Evolutionary conservation across 805 yeast species (phyloP).

Genomic region (Nakazawaea molendinolei): DNA sequence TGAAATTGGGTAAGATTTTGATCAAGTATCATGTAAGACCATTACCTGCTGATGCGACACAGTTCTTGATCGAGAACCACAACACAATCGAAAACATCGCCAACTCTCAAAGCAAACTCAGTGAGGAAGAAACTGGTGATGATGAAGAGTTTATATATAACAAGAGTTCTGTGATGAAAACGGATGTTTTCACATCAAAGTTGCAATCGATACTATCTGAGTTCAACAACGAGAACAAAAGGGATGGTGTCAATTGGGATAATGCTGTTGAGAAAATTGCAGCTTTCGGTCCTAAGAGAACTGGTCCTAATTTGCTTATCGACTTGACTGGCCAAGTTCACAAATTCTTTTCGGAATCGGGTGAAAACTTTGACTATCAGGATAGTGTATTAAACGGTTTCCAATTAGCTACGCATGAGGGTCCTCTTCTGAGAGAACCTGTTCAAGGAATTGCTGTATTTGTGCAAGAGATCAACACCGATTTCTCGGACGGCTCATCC

Average conservation of each 20-base stretch:
- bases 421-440: slow-evolving; percentile 86
- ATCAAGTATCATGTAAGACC: slow-evolving; percentile 43
- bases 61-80: slow-evolving; percentile 43
- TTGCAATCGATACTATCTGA: slow-evolving; percentile 25
- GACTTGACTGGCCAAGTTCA: slow-evolving; percentile 37
- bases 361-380: slow-evolving; percentile 35
- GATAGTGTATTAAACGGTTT: slow-evolving; percentile 75
- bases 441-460: slow-evolving; percentile 72
- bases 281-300: slow-evolving; percentile 70
- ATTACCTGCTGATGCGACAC: slow-evolving; percentile 42
- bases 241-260: slow-evolving; percentile 24
- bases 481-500: slow-evolving; percentile 19
- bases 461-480: slow-evolving; percentile 31
- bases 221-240: slow-evolving; percentile 15
- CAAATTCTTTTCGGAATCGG: slow-evolving; percentile 24
- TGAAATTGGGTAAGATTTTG: slow-evolving; percentile 43
- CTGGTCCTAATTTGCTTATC: slow-evolving; percentile 69
- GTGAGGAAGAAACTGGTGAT: slow-evolving; percentile 43
- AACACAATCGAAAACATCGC: slow-evolving; percentile 33
- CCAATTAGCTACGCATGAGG: slow-evolving; percentile 73
- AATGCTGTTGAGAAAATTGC: slow-evolving; percentile 36
- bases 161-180: slow-evolving; percentile 17
- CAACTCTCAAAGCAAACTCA: slow-evolving; percentile 35
- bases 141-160: slow-evolving; percentile 13
- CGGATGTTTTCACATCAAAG: slow-evolving; percentile 25